Conservation (phyloP, 148 eudicot genomes). For the Chenopodium berlandieri region DNA sequence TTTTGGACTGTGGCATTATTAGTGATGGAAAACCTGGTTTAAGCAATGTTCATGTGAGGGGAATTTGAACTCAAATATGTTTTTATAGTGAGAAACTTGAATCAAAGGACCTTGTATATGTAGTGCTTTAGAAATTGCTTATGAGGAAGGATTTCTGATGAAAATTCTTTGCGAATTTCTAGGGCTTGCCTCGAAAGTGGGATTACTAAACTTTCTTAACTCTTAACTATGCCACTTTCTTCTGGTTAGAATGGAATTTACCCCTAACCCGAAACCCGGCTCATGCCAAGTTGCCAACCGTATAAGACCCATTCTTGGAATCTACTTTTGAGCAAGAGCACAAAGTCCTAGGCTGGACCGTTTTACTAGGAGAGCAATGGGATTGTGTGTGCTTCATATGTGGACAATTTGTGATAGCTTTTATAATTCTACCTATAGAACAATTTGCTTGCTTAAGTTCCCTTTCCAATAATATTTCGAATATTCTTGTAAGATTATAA, state of each 20-base stretch:
- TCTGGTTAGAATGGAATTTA: too few relatives aligned
- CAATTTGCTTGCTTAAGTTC: neutral
- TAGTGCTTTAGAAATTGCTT: neutral
- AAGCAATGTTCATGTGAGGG: neutral
- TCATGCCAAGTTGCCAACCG: too few relatives aligned
- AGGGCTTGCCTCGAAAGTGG: neutral
- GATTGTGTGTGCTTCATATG: neutral
- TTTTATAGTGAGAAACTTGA: neutral
- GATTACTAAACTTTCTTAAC: neutral
- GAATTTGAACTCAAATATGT: neutral
- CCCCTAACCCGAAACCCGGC: too few relatives aligned
- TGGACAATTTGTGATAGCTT: neutral
- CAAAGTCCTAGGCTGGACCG: too few relatives aligned
- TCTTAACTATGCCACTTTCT: too few relatives aligned
- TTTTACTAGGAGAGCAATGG: neutral
- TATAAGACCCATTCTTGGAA: too few relatives aligned
- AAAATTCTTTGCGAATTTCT: neutral
- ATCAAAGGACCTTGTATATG: neutral
- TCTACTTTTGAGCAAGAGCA: too few relatives aligned
- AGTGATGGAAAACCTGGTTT: neutral
- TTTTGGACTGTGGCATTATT: neutral
- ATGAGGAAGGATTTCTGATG: neutral
- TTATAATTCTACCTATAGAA: neutral
- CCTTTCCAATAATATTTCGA: neutral
- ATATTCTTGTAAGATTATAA: neutral